A percentile compares a stretch with the other conserved stretches of the same genome.
Evolutionary conservation across 371 early-diverging fungal genomes (phyloP).

Genomic region (Lichtheimia ramosa): DNA sequence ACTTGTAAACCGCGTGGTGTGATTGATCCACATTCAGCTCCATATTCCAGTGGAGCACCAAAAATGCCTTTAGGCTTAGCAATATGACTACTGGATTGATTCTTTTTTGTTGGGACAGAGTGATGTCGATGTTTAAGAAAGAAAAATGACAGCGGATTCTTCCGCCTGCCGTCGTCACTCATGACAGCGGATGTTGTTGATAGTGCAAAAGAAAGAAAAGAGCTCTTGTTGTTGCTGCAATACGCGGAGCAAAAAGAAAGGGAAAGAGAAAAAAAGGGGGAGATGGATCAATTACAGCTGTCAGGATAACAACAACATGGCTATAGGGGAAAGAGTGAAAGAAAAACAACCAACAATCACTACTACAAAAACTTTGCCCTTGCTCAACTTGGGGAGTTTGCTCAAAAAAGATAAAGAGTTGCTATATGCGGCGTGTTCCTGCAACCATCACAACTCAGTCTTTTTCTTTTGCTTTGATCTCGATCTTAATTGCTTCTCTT

Average conservation of each 20-base stretch:
- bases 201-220: no score
- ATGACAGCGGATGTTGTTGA: no score
- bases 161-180: not conserved
- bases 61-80: constrained; percentile 28
- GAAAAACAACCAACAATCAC: not conserved
- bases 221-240: not conserved
- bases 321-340: constrained; percentile 6
- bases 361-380: not conserved
- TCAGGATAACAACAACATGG: no score
- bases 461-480: no score
- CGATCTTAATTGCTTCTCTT: no score
- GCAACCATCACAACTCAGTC: no score
- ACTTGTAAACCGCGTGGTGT: constrained; percentile 27
- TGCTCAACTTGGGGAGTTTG: no score
- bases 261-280: not conserved
- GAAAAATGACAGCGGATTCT: constrained; percentile 12
- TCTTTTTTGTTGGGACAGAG: constrained; percentile 10
- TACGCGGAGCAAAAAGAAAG: constrained; percentile 1
- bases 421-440: no score
- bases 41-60: constrained; percentile 40
- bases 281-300: no score
- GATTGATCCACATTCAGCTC: constrained; percentile 31
- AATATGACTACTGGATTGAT: constrained; percentile 5
- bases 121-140: constrained; percentile 7
- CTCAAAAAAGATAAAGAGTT: no score